Evolutionary conservation across 2,329 filamentous ascomycete genomes (phyloP), one percentile per base, ranked within the genome.

Genomic region (Pyrenochaeta sp.): DNA sequence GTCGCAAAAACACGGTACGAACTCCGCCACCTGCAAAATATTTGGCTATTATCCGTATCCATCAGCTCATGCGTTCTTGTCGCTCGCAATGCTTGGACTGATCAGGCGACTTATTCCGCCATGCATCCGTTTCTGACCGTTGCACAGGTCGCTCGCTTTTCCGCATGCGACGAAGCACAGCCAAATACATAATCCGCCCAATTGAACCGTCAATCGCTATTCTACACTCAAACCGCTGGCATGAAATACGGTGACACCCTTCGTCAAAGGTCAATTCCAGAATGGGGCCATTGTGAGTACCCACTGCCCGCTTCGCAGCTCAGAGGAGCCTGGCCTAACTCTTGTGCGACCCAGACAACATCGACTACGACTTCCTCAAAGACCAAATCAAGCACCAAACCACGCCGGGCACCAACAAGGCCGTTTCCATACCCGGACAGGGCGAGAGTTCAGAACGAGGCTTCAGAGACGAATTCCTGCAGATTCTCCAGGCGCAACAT

Each of bases 351-450:
- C 17, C 73, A 91, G 89, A 93, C 74, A 95, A 96, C 76, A 87
- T 96, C 76, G 91, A 95, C 75, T 96, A 96, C 81, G 91, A 94
- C 74, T 90, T 90, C 43, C 84, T 96, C 60, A 96, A 96, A 77
- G 84, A 90, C 73, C 83, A 91, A 68, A 94, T 96, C 80, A 95
- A 94, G 75, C 84, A 84, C 55, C 85, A 92, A 71, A 96, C 91
- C 1, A 89, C 87, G 11, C 85, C 83, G 39, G 86, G 88, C 74
- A 86, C 90, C 66, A 88, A 87, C 23, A 82, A 81, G 63, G 88
- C 89, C 40, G 86, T 92, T 50, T 83, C 87, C 17, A 93, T 95
- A 49, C 91, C 91, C 1, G 90, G 90, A 14, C 86, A 89, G 49
- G 76, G 75, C 56, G 74, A 77, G 51, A 81, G 73, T 41, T 75